Evolutionary conservation across 108 stramenopile genomes (phyloP).

Genomic region (Nitzschia inconspicua): DNA sequence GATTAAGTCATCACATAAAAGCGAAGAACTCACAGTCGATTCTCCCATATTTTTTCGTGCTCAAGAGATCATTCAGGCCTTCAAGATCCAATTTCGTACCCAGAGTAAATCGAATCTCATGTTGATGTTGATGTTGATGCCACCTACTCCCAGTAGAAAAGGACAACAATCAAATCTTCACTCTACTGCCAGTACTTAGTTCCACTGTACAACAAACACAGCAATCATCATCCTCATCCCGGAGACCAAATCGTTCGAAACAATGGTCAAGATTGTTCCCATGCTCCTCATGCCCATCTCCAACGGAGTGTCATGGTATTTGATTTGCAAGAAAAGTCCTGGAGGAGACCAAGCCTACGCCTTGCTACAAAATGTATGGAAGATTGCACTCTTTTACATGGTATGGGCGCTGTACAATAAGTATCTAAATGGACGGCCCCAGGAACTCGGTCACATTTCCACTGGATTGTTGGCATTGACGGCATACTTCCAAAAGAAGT

Average conservation of each 20-base stretch:
- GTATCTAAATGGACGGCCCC: not conserved
- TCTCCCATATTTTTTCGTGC: no score
- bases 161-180: no score
- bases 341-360: not conserved
- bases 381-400: constrained; percentile 14
- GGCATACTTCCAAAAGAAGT: not conserved
- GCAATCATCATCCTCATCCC: not conserved
- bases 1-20: no score
- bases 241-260: not conserved
- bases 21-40: no score
- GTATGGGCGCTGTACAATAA: constrained; percentile 21
- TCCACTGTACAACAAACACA: not conserved
- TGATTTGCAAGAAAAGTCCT: not conserved
- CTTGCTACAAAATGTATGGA: constrained; percentile 2
- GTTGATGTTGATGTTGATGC: no score
- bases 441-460: constrained; percentile 16
- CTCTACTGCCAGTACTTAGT: no score
- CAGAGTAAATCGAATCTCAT: no score
- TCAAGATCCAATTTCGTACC: no score
- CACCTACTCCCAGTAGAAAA: no score
- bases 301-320: constrained; percentile 2
- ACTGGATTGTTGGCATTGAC: not conserved
- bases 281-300: constrained; percentile 13
- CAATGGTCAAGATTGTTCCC: constrained; percentile 3
- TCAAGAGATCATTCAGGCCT: no score